These are phyloP conservation scores for Nicotiana rustica DNA, from an alignment of 305 asterid genomes.

Conservation along the genomic window DNA sequence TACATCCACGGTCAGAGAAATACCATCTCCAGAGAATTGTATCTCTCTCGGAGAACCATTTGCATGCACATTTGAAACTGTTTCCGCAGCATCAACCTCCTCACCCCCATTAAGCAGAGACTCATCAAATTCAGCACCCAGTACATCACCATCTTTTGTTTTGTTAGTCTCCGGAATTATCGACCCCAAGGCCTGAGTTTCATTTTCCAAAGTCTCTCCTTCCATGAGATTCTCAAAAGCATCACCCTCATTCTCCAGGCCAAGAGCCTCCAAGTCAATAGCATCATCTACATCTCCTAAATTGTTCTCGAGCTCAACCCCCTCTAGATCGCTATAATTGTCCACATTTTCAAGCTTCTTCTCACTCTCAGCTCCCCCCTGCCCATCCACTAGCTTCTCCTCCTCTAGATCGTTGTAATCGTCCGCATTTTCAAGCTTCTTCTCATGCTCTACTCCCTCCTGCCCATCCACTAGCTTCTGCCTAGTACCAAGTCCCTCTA, in stretches of 20 bases:
- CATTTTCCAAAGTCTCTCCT: conserved; percentile 33
- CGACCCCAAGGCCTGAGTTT: conserved; percentile 2
- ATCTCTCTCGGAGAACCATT: conserved; percentile 48
- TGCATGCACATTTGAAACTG: conserved; percentile 40
- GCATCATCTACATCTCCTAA: conserved; percentile 32
- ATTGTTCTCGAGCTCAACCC: neutral
- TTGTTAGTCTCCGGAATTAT: neutral
- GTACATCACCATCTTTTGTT: conserved; percentile 31
- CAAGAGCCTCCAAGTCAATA: conserved; percentile 34
- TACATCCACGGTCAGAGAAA: conserved; percentile 71
- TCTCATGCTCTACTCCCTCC: too few relatives aligned
- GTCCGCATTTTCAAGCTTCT: conserved; percentile 31
- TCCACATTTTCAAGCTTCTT: conserved; percentile 35
- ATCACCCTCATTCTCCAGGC: conserved; percentile 20
- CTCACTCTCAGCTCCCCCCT: neutral
- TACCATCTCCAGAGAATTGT: conserved; percentile 57
- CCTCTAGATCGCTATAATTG: conserved; percentile 14
- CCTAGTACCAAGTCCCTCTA: neutral
- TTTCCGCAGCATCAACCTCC: conserved; percentile 34
- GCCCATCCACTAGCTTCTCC: conserved; percentile 26
- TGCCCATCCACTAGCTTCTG: neutral
- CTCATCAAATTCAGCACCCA: conserved; percentile 38
- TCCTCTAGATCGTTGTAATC: neutral
- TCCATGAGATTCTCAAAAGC: conserved; percentile 33
- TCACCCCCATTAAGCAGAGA: conserved; percentile 30